Conservation (phyloP, 768 basidiomycete genomes). For the Xerocomellus intermedius region DNA sequence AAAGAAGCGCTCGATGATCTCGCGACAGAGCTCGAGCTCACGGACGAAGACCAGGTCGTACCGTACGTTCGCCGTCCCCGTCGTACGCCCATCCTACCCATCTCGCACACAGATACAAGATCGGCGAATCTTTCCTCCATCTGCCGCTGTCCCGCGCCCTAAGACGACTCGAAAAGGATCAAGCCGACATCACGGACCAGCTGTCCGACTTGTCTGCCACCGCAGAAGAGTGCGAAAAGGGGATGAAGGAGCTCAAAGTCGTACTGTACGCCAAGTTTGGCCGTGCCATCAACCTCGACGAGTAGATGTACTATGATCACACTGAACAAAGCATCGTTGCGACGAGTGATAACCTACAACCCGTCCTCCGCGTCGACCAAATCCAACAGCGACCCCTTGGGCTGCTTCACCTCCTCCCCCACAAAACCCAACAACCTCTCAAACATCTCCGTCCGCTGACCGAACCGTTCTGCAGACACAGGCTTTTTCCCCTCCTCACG, state of each 20-base stretch:
- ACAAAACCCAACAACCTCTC: slow-evolving; percentile 65
- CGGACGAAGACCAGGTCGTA: slow-evolving; percentile 79
- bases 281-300: slow-evolving; percentile 88
- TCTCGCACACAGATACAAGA: slow-evolving; percentile 72
- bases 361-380: slow-evolving; percentile 47
- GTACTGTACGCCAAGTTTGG: slow-evolving; percentile 89
- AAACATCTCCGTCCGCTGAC: slow-evolving; percentile 68
- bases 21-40: slow-evolving; percentile 81
- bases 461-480: slow-evolving; percentile 50
- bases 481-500: slow-evolving; percentile 30
- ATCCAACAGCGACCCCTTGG: slow-evolving; percentile 59
- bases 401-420: slow-evolving; percentile 63
- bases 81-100: slow-evolving; percentile 48
- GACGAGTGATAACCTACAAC: background rate
- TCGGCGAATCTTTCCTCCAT: slow-evolving; percentile 88
- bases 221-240: slow-evolving; percentile 63
- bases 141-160: slow-evolving; percentile 67
- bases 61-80: slow-evolving; percentile 47
- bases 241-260: slow-evolving; percentile 82
- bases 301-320: slow-evolving; percentile 36
- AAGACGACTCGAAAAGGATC: slow-evolving; percentile 69
- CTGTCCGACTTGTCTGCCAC: slow-evolving; percentile 49
- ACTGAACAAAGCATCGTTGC: background rate
- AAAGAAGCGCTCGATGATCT: slow-evolving; percentile 94
- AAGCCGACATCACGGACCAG: slow-evolving; percentile 53